Conservation (phyloP, 2,329 filamentous ascomycete species). For the Fusarium compactum region DNA sequence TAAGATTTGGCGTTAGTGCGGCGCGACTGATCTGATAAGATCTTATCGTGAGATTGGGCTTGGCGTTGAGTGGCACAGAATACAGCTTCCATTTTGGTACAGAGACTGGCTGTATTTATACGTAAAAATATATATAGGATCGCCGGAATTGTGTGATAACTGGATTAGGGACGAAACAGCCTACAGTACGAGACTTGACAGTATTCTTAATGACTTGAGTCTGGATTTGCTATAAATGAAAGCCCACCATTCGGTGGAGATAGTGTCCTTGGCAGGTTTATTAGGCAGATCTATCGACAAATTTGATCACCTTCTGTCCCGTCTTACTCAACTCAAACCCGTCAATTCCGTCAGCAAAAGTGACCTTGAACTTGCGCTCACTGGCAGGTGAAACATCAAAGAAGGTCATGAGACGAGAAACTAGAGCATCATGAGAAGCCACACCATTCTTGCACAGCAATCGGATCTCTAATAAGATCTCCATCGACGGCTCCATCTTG, state of each 20-base stretch:
- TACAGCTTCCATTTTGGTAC: background rate
- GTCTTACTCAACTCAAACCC: slow-evolving; percentile 45
- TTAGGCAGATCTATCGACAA: slow-evolving; percentile 42
- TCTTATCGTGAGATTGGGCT: background rate
- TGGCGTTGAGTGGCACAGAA: background rate
- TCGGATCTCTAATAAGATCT: slow-evolving; percentile 44
- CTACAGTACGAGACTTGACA: accelerated
- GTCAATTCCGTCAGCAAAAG: slow-evolving; percentile 53
- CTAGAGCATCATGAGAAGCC: slow-evolving; percentile 23
- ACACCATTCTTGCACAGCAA: slow-evolving; percentile 41
- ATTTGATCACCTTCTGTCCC: slow-evolving; percentile 47
- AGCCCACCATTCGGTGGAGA: background rate
- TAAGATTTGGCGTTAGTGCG: background rate
- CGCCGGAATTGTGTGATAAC: background rate
- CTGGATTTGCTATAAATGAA: background rate
- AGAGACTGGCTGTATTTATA: too few relatives aligned
- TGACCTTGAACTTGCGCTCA: slow-evolving; percentile 50
- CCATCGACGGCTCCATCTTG: slow-evolving; percentile 44
- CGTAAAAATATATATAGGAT: too few relatives aligned
- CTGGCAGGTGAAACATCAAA: slow-evolving; percentile 45
- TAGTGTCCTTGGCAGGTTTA: background rate
- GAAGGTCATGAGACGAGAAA: slow-evolving; percentile 41
- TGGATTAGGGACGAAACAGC: too few relatives aligned
- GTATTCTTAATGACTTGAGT: background rate
- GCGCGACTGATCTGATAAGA: background rate